Conservation (phyloP, 169 alveolate genomes). For the Babesia bigemina region DNA sequence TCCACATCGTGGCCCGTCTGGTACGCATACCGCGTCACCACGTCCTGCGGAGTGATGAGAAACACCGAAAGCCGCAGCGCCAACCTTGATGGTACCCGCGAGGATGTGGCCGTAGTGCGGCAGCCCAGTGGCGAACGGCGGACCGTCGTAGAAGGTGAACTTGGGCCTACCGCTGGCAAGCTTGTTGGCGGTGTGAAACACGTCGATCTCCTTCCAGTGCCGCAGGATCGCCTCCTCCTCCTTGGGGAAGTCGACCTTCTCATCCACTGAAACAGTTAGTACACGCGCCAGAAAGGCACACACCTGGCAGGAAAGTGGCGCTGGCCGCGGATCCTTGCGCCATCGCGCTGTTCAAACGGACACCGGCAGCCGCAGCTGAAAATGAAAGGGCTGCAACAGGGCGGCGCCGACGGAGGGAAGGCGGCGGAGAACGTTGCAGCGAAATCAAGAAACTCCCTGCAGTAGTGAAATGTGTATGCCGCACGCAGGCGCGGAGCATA, state of each 20-base stretch:
- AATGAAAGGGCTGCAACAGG: neutral
- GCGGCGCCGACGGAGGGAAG: neutral
- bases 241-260: slow-evolving; percentile 86
- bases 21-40: slow-evolving; percentile 96
- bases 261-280: slow-evolving; percentile 71
- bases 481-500: slow-evolving; percentile 16
- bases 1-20: slow-evolving; percentile 95
- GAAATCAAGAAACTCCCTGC: neutral
- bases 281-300: neutral
- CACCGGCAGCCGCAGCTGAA: neutral
- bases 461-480: neutral
- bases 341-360: slow-evolving; percentile 5
- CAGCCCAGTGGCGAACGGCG: slow-evolving; percentile 99
- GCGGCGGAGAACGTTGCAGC: neutral
- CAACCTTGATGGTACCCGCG: slow-evolving; percentile 97
- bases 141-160: slow-evolving; percentile 98
- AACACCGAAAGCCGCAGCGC: neutral
- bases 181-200: slow-evolving; percentile 77
- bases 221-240: slow-evolving; percentile 85
- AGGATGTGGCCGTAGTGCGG: slow-evolving; percentile 99
- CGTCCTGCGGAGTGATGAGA: slow-evolving; percentile 85
- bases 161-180: slow-evolving; percentile 84
- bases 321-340: neutral
- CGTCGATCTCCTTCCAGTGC: slow-evolving; percentile 86
- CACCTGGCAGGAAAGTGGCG: slow-evolving; percentile 58